Evolutionary conservation across 768 basidiomycete genomes (phyloP), one percentile per base, ranked within the genome.

Genomic region (Tephrocybe sp.): DNA sequence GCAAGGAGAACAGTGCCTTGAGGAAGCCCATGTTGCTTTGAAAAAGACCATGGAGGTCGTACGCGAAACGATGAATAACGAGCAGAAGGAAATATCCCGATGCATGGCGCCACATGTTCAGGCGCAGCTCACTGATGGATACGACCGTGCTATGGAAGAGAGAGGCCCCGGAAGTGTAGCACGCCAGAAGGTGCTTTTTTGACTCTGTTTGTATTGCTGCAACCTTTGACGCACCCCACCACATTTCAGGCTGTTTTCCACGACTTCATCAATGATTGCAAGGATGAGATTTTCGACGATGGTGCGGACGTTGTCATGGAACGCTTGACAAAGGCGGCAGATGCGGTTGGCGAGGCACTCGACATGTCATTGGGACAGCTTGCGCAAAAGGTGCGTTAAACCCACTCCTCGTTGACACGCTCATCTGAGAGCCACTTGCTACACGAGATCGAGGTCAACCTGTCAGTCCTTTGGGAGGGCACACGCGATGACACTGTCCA

Each of bases 381-480:
- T 17, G 81, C 84, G 0, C 63, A 80, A 61, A 84, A 83, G 77
- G 81, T 79, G 50, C n/a, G 68, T 23, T 30, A 15, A 20, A 7
- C 18, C 14, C 28, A 28, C 7, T 12, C 40, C 20, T 50, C 25
- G 7, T 39, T 21, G 11, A 28, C 28, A 56, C 58, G 56, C 62
- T 33, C 44, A 60, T 55, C 25, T 50, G 3, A 48, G 4, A 26
- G n/a, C n/a, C n/a, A n/a, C n/a, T 25, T 28, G 3, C 33, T 42
- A 12, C 38, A 34, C 43, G 14, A 78, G 75, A 63, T 79, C 40
- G 79, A 80, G 65, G 80, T 83, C 55, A 80, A 73, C 57, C 56
- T 85, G 50, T 72, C 81, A 8, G 76, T 84, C 6, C 73, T 85
- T 7, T 85, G 83, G 83, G 82, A 84, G 62, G 77, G 72, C 18